Percentiles rank a stretch among this genome's conserved stretches.
Evolutionary conservation across 2,329 filamentous ascomycete species (phyloP).

Genomic region (Cladobotryum protrusum): DNA sequence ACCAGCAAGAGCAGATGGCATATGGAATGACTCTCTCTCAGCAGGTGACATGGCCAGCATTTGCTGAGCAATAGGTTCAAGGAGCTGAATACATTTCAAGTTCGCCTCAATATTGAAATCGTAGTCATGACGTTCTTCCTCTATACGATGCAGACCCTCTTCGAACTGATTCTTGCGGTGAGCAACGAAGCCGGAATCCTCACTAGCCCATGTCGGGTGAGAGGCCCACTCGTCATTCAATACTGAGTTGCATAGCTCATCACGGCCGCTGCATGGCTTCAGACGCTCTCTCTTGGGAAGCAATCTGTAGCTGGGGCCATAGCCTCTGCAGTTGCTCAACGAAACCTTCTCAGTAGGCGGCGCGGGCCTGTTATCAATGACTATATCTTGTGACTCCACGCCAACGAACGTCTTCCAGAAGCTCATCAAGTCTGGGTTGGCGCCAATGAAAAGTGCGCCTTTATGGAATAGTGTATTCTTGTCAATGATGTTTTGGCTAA

Average conservation of each 20-base stretch:
- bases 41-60: slow-evolving; percentile 71
- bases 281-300: slow-evolving; percentile 85
- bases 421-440: slow-evolving; percentile 79
- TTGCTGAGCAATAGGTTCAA: slow-evolving; percentile 89
- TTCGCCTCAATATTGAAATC: slow-evolving; percentile 98
- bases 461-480: slow-evolving; percentile 76
- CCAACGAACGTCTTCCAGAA: slow-evolving; percentile 83
- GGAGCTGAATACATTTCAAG: slow-evolving; percentile 86
- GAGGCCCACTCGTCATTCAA: slow-evolving; percentile 98
- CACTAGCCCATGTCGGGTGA: slow-evolving; percentile 96
- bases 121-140: slow-evolving; percentile 97
- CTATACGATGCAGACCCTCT: slow-evolving; percentile 89
- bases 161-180: slow-evolving; percentile 96
- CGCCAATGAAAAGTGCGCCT: slow-evolving; percentile 77
- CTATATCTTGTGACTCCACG: slow-evolving; percentile 68
- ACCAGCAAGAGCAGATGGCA: slow-evolving; percentile 79
- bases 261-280: slow-evolving; percentile 87
- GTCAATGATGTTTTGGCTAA: slow-evolving; percentile 87
- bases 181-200: slow-evolving; percentile 95
- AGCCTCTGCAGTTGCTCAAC: slow-evolving; percentile 88
- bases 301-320: slow-evolving; percentile 90
- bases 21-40: slow-evolving; percentile 68
- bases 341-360: slow-evolving; percentile 78
- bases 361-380: slow-evolving; percentile 71
- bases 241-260: slow-evolving; percentile 88